Conservation (phyloP, 2,329 filamentous ascomycete genomes). For the Penicillium italicum region DNA sequence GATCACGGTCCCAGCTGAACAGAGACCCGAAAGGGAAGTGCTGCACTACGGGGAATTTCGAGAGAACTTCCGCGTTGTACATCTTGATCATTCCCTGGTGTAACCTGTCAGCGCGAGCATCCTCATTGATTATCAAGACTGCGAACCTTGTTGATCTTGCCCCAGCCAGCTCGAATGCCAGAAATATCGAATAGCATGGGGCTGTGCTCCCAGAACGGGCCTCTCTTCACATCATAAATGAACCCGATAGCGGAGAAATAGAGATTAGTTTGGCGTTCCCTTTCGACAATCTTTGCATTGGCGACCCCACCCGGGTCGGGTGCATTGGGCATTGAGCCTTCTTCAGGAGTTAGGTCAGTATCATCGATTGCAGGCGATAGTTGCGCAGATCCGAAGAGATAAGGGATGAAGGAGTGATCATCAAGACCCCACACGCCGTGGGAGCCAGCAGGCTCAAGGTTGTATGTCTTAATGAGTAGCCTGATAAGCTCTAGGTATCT, state of each 20-base stretch:
- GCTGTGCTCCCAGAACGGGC: conserved; percentile 96
- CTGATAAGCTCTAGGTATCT: conserved; percentile 80
- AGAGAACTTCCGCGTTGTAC: conserved; percentile 94
- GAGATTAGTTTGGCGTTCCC: conserved; percentile 67
- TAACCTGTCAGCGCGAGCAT: background rate
- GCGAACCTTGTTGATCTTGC: conserved; percentile 84
- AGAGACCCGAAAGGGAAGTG: conserved; percentile 82
- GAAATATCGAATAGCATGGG: conserved; percentile 93
- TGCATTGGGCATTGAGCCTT: conserved; percentile 70
- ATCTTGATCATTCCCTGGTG: conserved; percentile 93
- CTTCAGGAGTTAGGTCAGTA: conserved; percentile 63
- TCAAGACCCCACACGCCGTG: conserved; percentile 99
- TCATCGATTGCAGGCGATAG: conserved; percentile 70
- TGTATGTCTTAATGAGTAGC: conserved; percentile 82
- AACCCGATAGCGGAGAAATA: conserved; percentile 96
- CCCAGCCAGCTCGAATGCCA: conserved; percentile 89
- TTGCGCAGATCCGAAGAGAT: conserved; percentile 93
- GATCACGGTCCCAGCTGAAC: conserved; percentile 72
- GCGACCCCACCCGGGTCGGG: conserved; percentile 69
- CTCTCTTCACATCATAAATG: conserved; percentile 94
- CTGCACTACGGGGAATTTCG: conserved; percentile 97
- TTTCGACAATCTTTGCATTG: conserved; percentile 61
- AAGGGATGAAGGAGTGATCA: conserved; percentile 90
- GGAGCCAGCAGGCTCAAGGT: conserved; percentile 88
- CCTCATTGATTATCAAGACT: background rate